These are phyloP conservation scores for Buxus sempervirens DNA, from an alignment of 164 flowering plant species.

Conservation along the genomic window DNA sequence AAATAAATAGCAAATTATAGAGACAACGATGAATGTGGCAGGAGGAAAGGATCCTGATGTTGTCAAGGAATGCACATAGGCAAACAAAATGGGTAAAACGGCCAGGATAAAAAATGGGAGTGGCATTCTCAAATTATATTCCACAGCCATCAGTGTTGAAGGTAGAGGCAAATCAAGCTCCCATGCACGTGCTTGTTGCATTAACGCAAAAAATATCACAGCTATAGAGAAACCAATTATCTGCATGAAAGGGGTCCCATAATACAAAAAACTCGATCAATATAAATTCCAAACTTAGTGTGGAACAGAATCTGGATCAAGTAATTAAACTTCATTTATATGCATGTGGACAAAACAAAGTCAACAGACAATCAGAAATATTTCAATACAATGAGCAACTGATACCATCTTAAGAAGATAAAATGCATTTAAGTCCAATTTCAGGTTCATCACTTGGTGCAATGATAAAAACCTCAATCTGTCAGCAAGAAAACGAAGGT, in stretches of 20 bases:
- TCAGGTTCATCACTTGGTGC: no score
- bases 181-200: slow-evolving; percentile 89
- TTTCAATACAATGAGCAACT: no score
- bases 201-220: slow-evolving; percentile 74
- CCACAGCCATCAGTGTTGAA: slow-evolving; percentile 73
- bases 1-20: slow-evolving; percentile 62
- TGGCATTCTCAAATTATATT: slow-evolving; percentile 74
- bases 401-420: not conserved
- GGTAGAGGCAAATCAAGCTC: slow-evolving; percentile 75
- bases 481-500: no score
- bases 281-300: slow-evolving; percentile 1
- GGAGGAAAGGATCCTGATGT: slow-evolving; percentile 54
- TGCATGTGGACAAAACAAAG: not conserved
- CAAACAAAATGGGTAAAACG: slow-evolving; percentile 49
- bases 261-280: not conserved
- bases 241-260: slow-evolving; percentile 45
- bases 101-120: slow-evolving; percentile 55
- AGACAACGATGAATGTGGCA: slow-evolving; percentile 50
- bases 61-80: slow-evolving; percentile 56
- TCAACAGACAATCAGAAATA: not conserved
- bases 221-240: slow-evolving; percentile 71
- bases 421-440: not conserved
- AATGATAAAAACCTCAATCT: no score
- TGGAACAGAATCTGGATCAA: not conserved
- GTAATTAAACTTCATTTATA: not conserved